A percentile compares a stretch with the other conserved stretches of the same genome.
These are phyloP conservation scores for Trichoderma sp. DNA, from an alignment of 2,329 filamentous ascomycete genomes.

Conservation along the genomic window DNA sequence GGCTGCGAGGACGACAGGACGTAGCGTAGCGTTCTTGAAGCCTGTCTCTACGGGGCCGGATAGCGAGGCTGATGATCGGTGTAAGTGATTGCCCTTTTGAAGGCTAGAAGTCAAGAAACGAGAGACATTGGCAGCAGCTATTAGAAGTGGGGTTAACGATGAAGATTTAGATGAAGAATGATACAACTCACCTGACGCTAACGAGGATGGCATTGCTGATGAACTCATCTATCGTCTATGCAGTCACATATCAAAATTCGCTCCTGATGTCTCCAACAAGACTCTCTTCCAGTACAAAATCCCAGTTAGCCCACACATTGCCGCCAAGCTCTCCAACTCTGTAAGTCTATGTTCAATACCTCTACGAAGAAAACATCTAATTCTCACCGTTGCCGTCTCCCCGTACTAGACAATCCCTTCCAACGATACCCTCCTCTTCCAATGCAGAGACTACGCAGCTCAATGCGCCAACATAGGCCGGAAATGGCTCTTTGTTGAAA, in stretches of 20 bases:
- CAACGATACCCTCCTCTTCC: constrained; percentile 54
- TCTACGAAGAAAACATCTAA: constrained; percentile 13
- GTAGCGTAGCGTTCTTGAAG: constrained; percentile 70
- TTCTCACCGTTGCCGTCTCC: neutral
- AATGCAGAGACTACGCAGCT: constrained; percentile 45
- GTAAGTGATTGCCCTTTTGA: constrained; percentile 36
- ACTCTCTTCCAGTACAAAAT: constrained; percentile 74
- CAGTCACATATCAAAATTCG: constrained; percentile 67
- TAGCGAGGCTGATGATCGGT: constrained; percentile 73
- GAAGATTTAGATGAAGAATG: constrained; percentile 7
- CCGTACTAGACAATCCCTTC: constrained; percentile 52
- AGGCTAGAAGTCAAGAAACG: neutral
- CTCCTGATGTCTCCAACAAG: constrained; percentile 51
- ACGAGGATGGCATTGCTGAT: neutral
- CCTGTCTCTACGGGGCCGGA: constrained; percentile 77
- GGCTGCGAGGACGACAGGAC: constrained; percentile 53
- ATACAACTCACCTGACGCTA: neutral
- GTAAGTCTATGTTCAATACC: constrained; percentile 37
- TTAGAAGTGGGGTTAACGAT: neutral
- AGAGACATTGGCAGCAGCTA: neutral
- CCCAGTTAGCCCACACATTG: constrained; percentile 78
- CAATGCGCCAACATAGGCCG: constrained; percentile 47
- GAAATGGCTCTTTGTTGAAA: constrained; percentile 75
- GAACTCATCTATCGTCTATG: neutral
- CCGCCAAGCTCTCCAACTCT: constrained; percentile 56